Evolutionary conservation across 179 eudicot genomes (phyloP).

Genomic region (Drosera spatulata): DNA sequence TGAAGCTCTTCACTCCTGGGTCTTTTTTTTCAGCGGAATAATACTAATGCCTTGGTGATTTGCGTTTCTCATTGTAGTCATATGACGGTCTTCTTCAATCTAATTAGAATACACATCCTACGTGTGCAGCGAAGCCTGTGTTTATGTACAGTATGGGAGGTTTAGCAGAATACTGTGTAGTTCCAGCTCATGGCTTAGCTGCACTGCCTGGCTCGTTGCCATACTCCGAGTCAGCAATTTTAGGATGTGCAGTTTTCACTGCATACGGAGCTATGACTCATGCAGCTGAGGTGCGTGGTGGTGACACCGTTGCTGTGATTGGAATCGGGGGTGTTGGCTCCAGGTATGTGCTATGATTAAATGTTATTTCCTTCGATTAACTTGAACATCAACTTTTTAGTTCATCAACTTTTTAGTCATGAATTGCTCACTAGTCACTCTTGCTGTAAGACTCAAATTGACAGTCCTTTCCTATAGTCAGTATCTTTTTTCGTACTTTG

Average conservation of each 20-base stretch:
- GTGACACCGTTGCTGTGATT: slow-evolving; percentile 90
- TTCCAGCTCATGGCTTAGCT: slow-evolving; percentile 82
- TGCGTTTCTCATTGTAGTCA: background rate
- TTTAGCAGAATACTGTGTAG: slow-evolving; percentile 90
- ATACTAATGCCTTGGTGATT: background rate
- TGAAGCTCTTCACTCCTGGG: too few species aligned
- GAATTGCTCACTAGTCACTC: background rate
- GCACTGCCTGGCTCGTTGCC: slow-evolving; percentile 78
- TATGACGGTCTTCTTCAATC: background rate
- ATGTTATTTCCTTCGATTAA: background rate
- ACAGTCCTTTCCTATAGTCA: too few species aligned
- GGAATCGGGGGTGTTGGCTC: slow-evolving; percentile 99
- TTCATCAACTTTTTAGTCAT: background rate
- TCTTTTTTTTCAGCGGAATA: background rate
- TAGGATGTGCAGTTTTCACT: slow-evolving; percentile 99
- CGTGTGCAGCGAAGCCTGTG: slow-evolving; percentile 72
- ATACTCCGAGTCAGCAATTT: slow-evolving; percentile 84
- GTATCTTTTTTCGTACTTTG: too few species aligned
- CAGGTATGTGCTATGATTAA: slow-evolving; percentile 35
- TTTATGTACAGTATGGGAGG: slow-evolving; percentile 99
- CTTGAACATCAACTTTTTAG: background rate
- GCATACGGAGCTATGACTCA: slow-evolving; percentile 99
- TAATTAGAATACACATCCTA: slow-evolving; percentile 1
- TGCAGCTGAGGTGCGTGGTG: slow-evolving; percentile 92
- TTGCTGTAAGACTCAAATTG: background rate